Evolutionary conservation across 805 yeast species (phyloP), one percentile per base, ranked within the genome.

Genomic region (Deakozyma indianensis): DNA sequence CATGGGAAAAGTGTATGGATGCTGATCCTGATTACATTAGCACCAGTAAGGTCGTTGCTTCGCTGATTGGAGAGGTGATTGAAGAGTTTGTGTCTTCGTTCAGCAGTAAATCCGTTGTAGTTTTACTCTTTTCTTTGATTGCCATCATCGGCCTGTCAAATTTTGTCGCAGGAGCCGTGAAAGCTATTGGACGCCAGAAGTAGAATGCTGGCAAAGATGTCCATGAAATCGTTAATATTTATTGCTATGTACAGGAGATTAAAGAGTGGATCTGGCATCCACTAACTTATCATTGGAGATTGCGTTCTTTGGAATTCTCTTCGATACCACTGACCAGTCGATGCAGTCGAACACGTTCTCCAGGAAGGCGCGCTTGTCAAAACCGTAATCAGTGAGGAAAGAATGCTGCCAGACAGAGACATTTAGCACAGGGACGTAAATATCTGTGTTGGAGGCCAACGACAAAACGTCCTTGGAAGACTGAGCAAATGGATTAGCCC

Each of bases 341-440:
- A 88, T 73, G 57, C 85, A 72, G 49, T 83, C 76, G 74, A 92
- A 78, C 46, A 77, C 77, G 53, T 81, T 82, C 48, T 72, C 72
- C 53, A 92, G 71, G 63, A 81, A 92, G 46, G 71, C 67, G 28
- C 75, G 70, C 67, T 82, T 83, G 24, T 92, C 94, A 43, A 84
- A 72, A 44, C 98, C 97, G 61, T 83, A 92, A 63, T 92, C 97
- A 41, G 73, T 67, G 44, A 86, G 57, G 61, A 80, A 92, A 16
- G 92, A 82, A 52, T 78, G 77, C 59, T 88, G 95, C 95, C 96
- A 88, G 50, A 81, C 71, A 61, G 77, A 84, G 51, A 87, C 67
- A 46, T 77, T 79, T 51, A 92, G 70, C 43, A 92, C 64, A 1
- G 95, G 95, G 25, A 45, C 44, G 50, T 32, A 32, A 32, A 32